Conservation (phyloP, 805 yeast species). For the Barnettozyma botsteinii region DNA sequence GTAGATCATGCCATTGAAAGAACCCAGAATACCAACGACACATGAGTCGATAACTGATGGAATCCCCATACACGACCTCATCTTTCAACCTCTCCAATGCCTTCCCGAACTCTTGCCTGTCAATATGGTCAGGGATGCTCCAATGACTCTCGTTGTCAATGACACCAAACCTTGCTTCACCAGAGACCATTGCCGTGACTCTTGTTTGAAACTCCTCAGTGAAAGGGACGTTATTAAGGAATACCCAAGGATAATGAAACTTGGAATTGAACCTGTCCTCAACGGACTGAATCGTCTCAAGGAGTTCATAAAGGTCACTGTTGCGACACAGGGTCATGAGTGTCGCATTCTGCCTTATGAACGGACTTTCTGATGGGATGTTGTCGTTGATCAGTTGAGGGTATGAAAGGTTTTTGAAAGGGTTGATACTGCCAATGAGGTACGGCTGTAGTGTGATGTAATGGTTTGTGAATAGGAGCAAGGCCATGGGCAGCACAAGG, state of each 20-base stretch:
- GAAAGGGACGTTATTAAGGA: constrained; percentile 77
- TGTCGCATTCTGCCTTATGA: constrained; percentile 31
- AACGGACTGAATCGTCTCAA: constrained; percentile 46
- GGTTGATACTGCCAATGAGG: too few relatives aligned
- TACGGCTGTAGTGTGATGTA: too few relatives aligned
- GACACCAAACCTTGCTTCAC: constrained; percentile 63
- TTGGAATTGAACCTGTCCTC: constrained; percentile 37
- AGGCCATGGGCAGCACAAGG: too few relatives aligned
- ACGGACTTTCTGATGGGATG: background rate
- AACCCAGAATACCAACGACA: constrained; percentile 85
- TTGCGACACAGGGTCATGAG: constrained; percentile 54
- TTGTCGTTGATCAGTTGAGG: too few relatives aligned
- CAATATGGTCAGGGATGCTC: constrained; percentile 81
- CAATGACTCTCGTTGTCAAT: constrained; percentile 71
- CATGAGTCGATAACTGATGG: constrained; percentile 81
- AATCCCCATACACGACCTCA: constrained; percentile 64
- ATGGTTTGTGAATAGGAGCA: too few relatives aligned
- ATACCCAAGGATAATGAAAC: constrained; percentile 88
- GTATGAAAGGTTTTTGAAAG: too few relatives aligned
- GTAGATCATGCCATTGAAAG: constrained; percentile 65
- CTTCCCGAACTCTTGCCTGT: constrained; percentile 60
- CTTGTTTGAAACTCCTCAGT: constrained; percentile 58
- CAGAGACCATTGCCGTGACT: constrained; percentile 52
- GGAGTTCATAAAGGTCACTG: constrained; percentile 44
- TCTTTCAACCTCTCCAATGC: constrained; percentile 51